A percentile compares a stretch with the other conserved stretches of the same genome.
phyloP scores from a whole-genome alignment of 139 green algal genomes.

The Coelastrella sp. region DNA sequence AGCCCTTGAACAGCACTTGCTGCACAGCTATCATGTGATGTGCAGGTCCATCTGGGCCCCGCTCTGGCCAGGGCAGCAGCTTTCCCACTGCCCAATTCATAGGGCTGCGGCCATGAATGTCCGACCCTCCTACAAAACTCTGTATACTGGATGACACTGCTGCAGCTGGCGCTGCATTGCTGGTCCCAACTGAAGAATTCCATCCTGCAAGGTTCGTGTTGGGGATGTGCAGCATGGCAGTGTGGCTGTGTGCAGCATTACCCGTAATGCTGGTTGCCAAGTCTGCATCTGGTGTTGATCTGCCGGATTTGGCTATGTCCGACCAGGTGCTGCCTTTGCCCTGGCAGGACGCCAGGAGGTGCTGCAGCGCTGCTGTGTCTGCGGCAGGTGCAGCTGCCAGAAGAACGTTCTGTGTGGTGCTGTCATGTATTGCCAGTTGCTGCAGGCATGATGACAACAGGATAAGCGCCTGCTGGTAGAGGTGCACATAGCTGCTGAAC shows the following conservation, averaged over 20 bases:
- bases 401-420: constrained; percentile 80
- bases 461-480: constrained; percentile 74
- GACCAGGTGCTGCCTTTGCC: neutral
- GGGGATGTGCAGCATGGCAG: neutral
- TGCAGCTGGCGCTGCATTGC: constrained; percentile 46
- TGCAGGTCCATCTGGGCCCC: constrained; percentile 19
- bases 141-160: constrained; percentile 1
- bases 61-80: constrained; percentile 33
- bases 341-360: constrained; percentile 1
- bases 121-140: constrained; percentile 28
- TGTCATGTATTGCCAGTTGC: constrained; percentile 54
- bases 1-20: constrained; percentile 88
- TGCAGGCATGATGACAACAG: constrained; percentile 73
- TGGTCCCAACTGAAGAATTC: neutral
- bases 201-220: neutral
- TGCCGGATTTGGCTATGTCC: neutral
- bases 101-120: constrained; percentile 10
- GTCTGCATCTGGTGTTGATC: neutral
- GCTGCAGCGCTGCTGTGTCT: constrained; percentile 35
- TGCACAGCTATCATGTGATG: constrained; percentile 66
- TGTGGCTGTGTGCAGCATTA: constrained; percentile 10
- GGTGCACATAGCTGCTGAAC: constrained; percentile 73
- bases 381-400: constrained; percentile 67
- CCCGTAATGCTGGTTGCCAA: constrained; percentile 2
- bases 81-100: constrained; percentile 20